These are phyloP conservation scores for Lobosporangium transversale DNA, from an alignment of 192 early-diverging fungal genomes.

Conservation along the genomic window DNA sequence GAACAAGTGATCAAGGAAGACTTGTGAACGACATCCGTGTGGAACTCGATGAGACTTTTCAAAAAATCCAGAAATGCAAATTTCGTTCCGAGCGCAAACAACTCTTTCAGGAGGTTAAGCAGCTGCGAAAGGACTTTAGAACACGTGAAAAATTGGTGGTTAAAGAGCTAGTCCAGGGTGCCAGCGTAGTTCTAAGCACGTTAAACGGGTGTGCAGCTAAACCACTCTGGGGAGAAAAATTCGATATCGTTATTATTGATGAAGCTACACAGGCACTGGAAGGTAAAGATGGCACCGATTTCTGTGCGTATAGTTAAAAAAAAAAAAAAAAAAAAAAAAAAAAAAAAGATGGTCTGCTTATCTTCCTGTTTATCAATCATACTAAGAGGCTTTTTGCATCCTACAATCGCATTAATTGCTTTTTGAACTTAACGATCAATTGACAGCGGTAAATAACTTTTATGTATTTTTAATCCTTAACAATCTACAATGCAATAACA, in stretches of 20 bases:
- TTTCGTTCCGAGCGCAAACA: conserved; percentile 67
- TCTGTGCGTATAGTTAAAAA: too few relatives aligned
- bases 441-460: too few relatives aligned
- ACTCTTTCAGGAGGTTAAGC: conserved; percentile 70
- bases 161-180: conserved; percentile 61
- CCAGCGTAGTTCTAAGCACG: conserved; percentile 81
- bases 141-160: conserved; percentile 77
- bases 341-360: too few relatives aligned
- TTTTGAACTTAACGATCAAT: too few relatives aligned
- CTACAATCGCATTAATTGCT: too few relatives aligned
- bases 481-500: too few relatives aligned
- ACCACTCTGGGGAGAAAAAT: conserved; percentile 65
- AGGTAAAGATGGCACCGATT: conserved; percentile 26
- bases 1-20: conserved; percentile 74
- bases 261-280: conserved; percentile 89
- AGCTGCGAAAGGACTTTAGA: conserved; percentile 75
- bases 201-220: conserved; percentile 74
- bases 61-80: conserved; percentile 70
- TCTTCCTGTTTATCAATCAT: too few relatives aligned
- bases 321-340: too few relatives aligned
- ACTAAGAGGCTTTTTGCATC: too few relatives aligned
- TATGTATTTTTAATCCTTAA: too few relatives aligned
- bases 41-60: conserved; percentile 79
- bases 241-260: conserved; percentile 90
- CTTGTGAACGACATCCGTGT: conserved; percentile 78